These are phyloP conservation scores for Tricholoma sp. DNA, from an alignment of 768 basidiomycete species.

Conservation along the genomic window DNA sequence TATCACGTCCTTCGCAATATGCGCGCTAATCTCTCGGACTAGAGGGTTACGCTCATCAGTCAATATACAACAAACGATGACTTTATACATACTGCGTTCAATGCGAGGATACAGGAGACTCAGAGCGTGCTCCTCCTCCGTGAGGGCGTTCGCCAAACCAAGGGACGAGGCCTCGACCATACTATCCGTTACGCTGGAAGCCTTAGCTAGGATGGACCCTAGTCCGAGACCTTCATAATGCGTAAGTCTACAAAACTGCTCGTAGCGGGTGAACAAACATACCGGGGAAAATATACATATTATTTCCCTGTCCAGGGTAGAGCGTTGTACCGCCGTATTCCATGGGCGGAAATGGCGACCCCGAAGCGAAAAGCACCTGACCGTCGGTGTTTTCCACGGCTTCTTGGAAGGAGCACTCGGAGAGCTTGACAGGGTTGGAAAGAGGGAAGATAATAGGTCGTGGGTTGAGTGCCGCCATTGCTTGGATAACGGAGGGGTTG, in stretches of 20 bases:
- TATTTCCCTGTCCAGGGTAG: constrained; percentile 90
- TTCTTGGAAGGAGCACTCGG: constrained; percentile 76
- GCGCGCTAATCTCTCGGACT: constrained; percentile 78
- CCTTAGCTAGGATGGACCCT: constrained; percentile 68
- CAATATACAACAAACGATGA: background rate
- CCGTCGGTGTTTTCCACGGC: constrained; percentile 71
- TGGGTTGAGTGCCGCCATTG: constrained; percentile 75
- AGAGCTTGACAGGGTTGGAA: constrained; percentile 80
- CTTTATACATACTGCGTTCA: constrained; percentile 50
- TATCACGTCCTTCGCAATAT: constrained; percentile 72
- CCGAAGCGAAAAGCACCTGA: constrained; percentile 78
- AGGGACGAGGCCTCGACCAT: constrained; percentile 90
- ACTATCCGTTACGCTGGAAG: constrained; percentile 65
- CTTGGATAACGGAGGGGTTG: constrained; percentile 58
- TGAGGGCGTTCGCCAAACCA: constrained; percentile 73
- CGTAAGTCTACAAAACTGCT: background rate
- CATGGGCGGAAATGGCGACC: constrained; percentile 76
- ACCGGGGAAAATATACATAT: constrained; percentile 86
- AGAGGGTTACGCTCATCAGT: background rate
- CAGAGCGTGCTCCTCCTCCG: constrained; percentile 54
- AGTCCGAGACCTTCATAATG: constrained; percentile 60
- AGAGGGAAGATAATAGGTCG: constrained; percentile 91
- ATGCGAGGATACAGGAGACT: constrained; percentile 82
- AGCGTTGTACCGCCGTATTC: constrained; percentile 48
- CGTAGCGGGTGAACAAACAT: constrained; percentile 3